Conservation (phyloP, 2,329 filamentous ascomycete species). For the Colletotrichum plurivorum region DNA sequence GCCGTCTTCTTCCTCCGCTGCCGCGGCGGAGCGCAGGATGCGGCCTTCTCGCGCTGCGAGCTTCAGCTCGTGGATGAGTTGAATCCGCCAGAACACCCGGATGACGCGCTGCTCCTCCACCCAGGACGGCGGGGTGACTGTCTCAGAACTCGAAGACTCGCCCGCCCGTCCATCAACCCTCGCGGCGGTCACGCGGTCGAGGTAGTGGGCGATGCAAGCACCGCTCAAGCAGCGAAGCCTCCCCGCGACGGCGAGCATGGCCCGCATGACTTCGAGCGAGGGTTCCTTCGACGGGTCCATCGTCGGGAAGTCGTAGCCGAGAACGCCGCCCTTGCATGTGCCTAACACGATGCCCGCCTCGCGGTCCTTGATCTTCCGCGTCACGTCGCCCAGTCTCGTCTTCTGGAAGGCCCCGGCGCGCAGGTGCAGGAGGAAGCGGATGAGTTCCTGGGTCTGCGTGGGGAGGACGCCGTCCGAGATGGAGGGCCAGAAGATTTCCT, state of each 20-base stretch:
- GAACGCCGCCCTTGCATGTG: background rate
- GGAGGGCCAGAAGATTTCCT: slow-evolving; percentile 22
- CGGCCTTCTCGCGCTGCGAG: background rate
- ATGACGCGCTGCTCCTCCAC: slow-evolving; percentile 29
- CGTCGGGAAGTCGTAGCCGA: slow-evolving; percentile 11
- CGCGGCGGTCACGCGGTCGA: background rate
- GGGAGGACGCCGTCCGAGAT: slow-evolving; percentile 11
- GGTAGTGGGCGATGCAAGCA: slow-evolving; percentile 9
- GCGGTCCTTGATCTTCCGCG: slow-evolving; percentile 18
- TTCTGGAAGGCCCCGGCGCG: slow-evolving; percentile 21
- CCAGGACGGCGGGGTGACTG: slow-evolving; percentile 1
- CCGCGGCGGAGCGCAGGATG: background rate
- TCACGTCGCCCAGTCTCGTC: slow-evolving; percentile 1
- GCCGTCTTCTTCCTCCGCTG: background rate
- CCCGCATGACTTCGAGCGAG: background rate
- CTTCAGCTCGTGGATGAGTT: slow-evolving; percentile 21
- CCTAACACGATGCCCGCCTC: slow-evolving; percentile 33
- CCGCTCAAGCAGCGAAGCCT: slow-evolving; percentile 18
- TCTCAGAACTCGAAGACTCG: background rate
- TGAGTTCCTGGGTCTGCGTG: slow-evolving; percentile 24
- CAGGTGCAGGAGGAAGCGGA: slow-evolving; percentile 18
- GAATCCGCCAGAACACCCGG: slow-evolving; percentile 32
- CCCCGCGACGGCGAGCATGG: background rate
- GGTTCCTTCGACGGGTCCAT: background rate
- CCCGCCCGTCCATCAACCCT: background rate